phyloP scores from a whole-genome alignment of 2,329 filamentous ascomycete species.

The Podosphaera fusca region DNA sequence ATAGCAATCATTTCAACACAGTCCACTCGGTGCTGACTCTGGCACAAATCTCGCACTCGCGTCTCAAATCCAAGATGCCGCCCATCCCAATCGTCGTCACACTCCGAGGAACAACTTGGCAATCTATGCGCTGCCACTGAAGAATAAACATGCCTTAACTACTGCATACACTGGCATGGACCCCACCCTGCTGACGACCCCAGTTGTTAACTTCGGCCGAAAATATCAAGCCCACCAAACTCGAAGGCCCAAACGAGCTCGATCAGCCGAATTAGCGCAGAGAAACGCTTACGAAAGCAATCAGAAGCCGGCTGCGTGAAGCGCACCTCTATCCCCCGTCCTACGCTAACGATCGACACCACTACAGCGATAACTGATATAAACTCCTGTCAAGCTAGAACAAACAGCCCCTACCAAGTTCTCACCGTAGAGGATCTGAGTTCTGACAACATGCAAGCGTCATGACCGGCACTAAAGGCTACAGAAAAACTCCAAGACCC shows the following conservation, averaged over 20 bases:
- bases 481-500: background rate
- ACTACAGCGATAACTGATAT: no score
- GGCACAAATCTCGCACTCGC: background rate
- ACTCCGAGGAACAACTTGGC: background rate
- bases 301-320: background rate
- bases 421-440: background rate
- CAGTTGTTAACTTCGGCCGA: background rate
- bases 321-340: background rate
- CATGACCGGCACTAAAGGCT: background rate
- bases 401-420: conserved; percentile 2
- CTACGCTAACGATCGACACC: no score
- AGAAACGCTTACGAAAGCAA: background rate
- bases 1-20: no score
- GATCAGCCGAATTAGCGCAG: background rate
- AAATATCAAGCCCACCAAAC: background rate
- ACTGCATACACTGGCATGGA: background rate
- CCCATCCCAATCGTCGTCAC: background rate
- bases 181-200: background rate
- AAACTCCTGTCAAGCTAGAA: background rate
- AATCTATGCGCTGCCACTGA: background rate
- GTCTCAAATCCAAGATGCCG: background rate
- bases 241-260: background rate
- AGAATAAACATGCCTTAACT: background rate
- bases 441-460: background rate
- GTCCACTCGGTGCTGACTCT: no score